Conservation (phyloP, 495 filamentous ascomycete species). For the Penicillium pulvis region DNA sequence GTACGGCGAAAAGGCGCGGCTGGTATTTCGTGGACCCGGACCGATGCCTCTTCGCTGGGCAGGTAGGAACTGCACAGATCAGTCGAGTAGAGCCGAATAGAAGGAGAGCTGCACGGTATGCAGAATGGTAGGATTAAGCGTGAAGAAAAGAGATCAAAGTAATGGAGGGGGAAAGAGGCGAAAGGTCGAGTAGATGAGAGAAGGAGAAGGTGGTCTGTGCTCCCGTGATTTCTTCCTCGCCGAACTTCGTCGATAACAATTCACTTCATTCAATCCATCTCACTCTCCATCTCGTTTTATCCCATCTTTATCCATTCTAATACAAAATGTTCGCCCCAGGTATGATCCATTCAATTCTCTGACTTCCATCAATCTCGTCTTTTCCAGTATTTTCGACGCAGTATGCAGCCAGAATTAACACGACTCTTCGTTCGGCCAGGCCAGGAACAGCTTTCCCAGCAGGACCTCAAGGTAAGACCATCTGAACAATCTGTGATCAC, state of each 20-base stretch:
- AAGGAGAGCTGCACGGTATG: not conserved
- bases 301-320: constrained; percentile 5
- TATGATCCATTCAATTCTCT: constrained; percentile 19
- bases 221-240: constrained; percentile 34
- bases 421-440: constrained; percentile 22
- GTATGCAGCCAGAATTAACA: not conserved
- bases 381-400: not conserved
- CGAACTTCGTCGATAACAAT: constrained; percentile 4
- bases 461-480: constrained; percentile 46
- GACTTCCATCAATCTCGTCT: not conserved
- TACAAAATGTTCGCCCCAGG: constrained; percentile 50
- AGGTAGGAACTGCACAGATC: constrained; percentile 1
- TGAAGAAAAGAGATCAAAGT: constrained; percentile 5
- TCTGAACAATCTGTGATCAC: not conserved
- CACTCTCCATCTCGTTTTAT: not conserved
- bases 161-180: constrained; percentile 17
- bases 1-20: constrained; percentile 20
- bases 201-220: constrained; percentile 34
- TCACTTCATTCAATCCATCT: constrained; percentile 8
- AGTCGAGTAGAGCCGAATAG: not conserved
- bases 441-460: constrained; percentile 50
- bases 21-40: constrained; percentile 12
- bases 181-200: constrained; percentile 19
- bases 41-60: constrained; percentile 16
- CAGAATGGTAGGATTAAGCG: not conserved